These are phyloP conservation scores for Candida neerlandica DNA, from an alignment of 1,139 yeast genomes.

Conservation along the genomic window DNA sequence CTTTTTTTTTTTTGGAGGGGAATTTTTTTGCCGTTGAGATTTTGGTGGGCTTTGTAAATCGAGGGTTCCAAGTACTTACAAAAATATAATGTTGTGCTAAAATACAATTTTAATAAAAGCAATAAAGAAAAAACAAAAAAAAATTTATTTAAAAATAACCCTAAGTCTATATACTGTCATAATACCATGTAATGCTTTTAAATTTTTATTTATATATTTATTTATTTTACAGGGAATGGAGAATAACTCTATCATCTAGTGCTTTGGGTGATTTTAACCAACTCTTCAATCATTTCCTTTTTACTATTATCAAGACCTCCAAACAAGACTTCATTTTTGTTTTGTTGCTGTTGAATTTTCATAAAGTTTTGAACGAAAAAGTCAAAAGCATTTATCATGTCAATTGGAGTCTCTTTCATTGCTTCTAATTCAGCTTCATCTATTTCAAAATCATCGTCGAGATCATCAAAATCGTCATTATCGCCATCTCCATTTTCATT, in stretches of 20 bases:
- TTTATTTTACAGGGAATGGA: background rate
- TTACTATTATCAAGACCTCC: slow-evolving; percentile 41
- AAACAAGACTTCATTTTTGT: slow-evolving; percentile 40
- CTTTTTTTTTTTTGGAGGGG: background rate
- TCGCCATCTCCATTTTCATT: slow-evolving; percentile 31
- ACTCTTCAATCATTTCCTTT: slow-evolving; percentile 33
- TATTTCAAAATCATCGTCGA: slow-evolving; percentile 46
- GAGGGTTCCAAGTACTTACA: background rate
- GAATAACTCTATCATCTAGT: background rate
- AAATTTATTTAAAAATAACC: background rate
- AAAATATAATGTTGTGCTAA: background rate
- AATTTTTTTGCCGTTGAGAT: slow-evolving; percentile 6
- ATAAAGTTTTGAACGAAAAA: slow-evolving; percentile 39
- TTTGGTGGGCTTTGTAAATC: background rate
- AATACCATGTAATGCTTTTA: background rate
- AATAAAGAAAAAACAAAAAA: background rate
- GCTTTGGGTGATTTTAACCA: slow-evolving; percentile 27
- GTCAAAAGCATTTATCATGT: slow-evolving; percentile 48
- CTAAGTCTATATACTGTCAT: background rate
- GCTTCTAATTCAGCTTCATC: slow-evolving; percentile 60
- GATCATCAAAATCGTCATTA: slow-evolving; percentile 33
- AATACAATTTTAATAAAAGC: background rate
- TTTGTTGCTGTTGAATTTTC: slow-evolving; percentile 36
- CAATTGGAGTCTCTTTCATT: slow-evolving; percentile 55
- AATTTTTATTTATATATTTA: no score